Percentiles rank a stretch among this genome's conserved stretches.
Evolutionary conservation across 2,329 filamentous ascomycete genomes (phyloP).

Genomic region (Ascochyta fabae): DNA sequence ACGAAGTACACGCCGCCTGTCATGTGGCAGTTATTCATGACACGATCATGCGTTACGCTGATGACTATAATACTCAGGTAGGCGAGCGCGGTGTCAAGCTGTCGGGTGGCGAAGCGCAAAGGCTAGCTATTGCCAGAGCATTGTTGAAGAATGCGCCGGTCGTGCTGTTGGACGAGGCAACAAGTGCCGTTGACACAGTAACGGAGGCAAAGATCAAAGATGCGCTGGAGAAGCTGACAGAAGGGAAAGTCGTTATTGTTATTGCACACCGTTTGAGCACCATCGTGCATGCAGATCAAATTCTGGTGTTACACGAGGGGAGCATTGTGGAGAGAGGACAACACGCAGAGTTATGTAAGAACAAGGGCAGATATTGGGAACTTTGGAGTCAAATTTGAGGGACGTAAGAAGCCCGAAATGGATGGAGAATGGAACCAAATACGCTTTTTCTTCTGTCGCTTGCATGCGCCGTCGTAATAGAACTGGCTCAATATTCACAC

Average conservation of each 20-base stretch:
- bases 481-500: too few relatives aligned
- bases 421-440: too few relatives aligned
- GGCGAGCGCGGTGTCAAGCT: neutral
- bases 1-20: neutral
- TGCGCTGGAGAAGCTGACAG: neutral
- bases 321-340: constrained; percentile 48
- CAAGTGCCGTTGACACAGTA: constrained; percentile 6
- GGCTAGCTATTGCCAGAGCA: constrained; percentile 61
- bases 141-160: constrained; percentile 33
- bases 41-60: neutral
- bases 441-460: too few relatives aligned
- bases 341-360: constrained; percentile 16
- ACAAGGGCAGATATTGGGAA: constrained; percentile 5
- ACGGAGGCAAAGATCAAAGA: constrained; percentile 40
- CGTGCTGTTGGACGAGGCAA: constrained; percentile 20
- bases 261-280: constrained; percentile 52
- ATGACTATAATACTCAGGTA: neutral
- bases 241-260: constrained; percentile 48
- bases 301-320: constrained; percentile 50
- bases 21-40: neutral
- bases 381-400: neutral
- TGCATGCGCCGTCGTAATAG: too few relatives aligned
- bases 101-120: constrained; percentile 66
- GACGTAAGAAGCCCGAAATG: too few relatives aligned
- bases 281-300: constrained; percentile 47